Evolutionary conservation across 129 eudicot species (phyloP).

Genomic region (Centrapalus pauciflorus): DNA sequence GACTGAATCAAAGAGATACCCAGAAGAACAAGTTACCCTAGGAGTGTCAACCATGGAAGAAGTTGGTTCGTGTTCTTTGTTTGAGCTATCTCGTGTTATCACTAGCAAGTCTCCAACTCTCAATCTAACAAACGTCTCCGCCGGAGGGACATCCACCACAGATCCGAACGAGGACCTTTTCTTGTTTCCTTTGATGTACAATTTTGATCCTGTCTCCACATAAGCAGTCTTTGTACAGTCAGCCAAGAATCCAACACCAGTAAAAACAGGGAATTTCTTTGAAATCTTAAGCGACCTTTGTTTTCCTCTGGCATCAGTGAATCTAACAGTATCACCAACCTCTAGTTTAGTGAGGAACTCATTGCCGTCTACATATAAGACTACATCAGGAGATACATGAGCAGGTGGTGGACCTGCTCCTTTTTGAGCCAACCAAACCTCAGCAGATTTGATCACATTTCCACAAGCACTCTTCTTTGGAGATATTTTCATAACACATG

Average conservation of each 20-base stretch:
- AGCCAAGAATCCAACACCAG: conserved; percentile 67
- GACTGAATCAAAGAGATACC: conserved; percentile 76
- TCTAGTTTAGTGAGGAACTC: conserved; percentile 42
- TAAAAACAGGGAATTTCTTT: conserved; percentile 44
- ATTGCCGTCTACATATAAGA: conserved; percentile 47
- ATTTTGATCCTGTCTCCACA: conserved; percentile 45
- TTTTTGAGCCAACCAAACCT: conserved; percentile 53
- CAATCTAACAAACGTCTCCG: conserved; percentile 52
- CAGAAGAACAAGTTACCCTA: conserved; percentile 61
- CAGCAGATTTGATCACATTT: conserved; percentile 42
- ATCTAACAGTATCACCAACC: conserved; percentile 49
- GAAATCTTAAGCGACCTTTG: conserved; percentile 43
- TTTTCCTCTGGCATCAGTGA: conserved; percentile 64
- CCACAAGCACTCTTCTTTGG: conserved; percentile 57
- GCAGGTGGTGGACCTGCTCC: conserved; percentile 68
- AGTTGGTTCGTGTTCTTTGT: conserved; percentile 24
- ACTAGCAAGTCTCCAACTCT: conserved; percentile 57
- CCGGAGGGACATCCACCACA: conserved; percentile 61
- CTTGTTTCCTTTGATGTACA: conserved; percentile 43
- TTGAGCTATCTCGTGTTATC: conserved; percentile 56
- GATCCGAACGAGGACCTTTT: conserved; percentile 35
- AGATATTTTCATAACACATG: conserved; percentile 60
- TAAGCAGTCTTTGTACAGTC: conserved; percentile 57
- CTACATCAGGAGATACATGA: conserved; percentile 62
- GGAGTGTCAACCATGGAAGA: conserved; percentile 34